These are phyloP conservation scores for Candida anutae DNA, from an alignment of 1,139 yeast genomes.

Conservation along the genomic window DNA sequence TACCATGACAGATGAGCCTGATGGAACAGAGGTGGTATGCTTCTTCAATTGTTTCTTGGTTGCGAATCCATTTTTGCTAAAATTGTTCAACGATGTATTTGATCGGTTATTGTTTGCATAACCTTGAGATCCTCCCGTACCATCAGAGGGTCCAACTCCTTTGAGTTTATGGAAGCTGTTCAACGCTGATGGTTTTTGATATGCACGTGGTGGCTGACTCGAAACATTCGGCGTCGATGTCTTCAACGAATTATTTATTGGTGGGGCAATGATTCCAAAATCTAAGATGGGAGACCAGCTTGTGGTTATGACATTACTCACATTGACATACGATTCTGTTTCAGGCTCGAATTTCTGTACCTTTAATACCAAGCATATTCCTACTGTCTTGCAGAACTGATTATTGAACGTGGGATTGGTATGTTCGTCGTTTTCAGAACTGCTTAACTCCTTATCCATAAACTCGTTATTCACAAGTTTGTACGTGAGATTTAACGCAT, in stretches of 20 bases:
- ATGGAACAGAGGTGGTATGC: slow-evolving; percentile 7
- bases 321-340: slow-evolving; percentile 6
- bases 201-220: too few species aligned
- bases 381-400: slow-evolving; percentile 23
- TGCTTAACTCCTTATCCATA: slow-evolving; percentile 15
- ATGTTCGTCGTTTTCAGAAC: slow-evolving; percentile 6
- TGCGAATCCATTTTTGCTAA: not conserved
- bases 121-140: not conserved
- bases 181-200: slow-evolving; percentile 12
- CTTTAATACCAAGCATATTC: slow-evolving; percentile 22
- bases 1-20: slow-evolving; percentile 38
- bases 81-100: slow-evolving; percentile 1
- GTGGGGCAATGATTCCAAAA: slow-evolving; percentile 42
- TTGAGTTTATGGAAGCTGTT: slow-evolving; percentile 12
- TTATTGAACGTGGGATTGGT: slow-evolving; percentile 4
- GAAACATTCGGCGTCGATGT: slow-evolving; percentile 16
- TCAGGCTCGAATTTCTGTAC: slow-evolving; percentile 12
- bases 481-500: slow-evolving; percentile 38
- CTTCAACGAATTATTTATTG: slow-evolving; percentile 34
- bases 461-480: slow-evolving; percentile 28
- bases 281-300: slow-evolving; percentile 58
- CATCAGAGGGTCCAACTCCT: slow-evolving; percentile 3
- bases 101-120: too few species aligned
- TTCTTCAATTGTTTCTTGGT: not conserved
- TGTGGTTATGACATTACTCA: slow-evolving; percentile 37